Evolutionary conservation across 768 basidiomycete genomes (phyloP), one percentile per base, ranked within the genome.

Genomic region (Termitomyces sp.): DNA sequence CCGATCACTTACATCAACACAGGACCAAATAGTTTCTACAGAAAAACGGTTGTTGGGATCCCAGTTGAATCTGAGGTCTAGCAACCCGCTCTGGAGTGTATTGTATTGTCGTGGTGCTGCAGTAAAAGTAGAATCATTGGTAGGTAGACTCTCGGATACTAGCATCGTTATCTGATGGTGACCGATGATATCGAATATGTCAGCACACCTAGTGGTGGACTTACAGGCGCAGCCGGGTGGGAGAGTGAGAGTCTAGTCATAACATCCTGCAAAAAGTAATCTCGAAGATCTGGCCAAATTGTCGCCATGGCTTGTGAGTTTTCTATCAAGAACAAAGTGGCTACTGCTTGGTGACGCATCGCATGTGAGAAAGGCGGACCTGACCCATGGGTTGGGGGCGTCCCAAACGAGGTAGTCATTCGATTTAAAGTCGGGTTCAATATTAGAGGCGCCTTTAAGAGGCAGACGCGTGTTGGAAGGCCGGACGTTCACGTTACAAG

Each of bases 301-400:
- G 59, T 19, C 25, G 68, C 65, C 72, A 82, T 78, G 1, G 67
- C 65, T 34, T 71, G 69, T 0, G 83, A 83, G 62, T 84, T 83
- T 69, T 85, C 83, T 59, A 84, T 73, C 57, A 85, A 70, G 57
- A 83, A 62, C 50, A 82, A 72, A n/a, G 74, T 70, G 35, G 69
- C 71, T 28, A 74, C 64, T 17, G 71, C 68, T 59, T 74, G 72
- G 58, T 70, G 63, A 16, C 68, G 66, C 54, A 61, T 57, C 23
- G 56, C 46, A 54, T 66, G 59, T 27, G 54, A 63, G 50, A 65
- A 64, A 30, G 61, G 66, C 28, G 56, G 52, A 43, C 41, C 56
- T 41, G 57, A 56, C 47, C 46, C 59, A 39, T 49, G 35, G 35
- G 47, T 41, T 48, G 54, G 42, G 30, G 45, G 25, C 32, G 21